phyloP scores from a whole-genome alignment of 768 basidiomycete genomes.

The Russula virescens region DNA sequence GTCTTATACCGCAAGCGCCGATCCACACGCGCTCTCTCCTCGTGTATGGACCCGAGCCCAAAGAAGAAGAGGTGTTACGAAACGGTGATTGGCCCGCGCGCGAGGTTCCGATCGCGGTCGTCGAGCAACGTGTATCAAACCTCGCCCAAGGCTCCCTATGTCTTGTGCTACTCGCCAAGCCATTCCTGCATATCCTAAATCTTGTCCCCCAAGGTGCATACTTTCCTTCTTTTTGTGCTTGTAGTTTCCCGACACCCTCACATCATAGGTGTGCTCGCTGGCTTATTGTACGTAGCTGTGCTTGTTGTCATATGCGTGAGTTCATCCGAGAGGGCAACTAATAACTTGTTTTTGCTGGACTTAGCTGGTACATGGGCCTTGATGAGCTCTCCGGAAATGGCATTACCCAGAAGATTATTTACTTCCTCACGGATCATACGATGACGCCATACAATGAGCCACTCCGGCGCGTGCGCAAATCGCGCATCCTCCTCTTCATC shows the following conservation, averaged over 20 bases:
- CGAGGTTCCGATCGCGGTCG: slow-evolving; percentile 65
- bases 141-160: slow-evolving; percentile 76
- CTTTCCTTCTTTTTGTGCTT: slow-evolving; percentile 31
- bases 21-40: slow-evolving; percentile 85
- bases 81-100: slow-evolving; percentile 26
- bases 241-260: not conserved
- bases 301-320: not conserved
- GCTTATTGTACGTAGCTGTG: slow-evolving; percentile 61
- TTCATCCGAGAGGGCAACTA: not conserved
- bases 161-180: slow-evolving; percentile 73
- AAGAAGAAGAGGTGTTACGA: slow-evolving; percentile 36
- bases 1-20: slow-evolving; percentile 81
- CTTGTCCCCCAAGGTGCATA: slow-evolving; percentile 57
- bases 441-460: slow-evolving; percentile 65
- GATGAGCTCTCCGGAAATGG: slow-evolving; percentile 77
- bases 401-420: slow-evolving; percentile 75
- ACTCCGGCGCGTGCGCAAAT: slow-evolving; percentile 65
- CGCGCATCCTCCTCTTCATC: slow-evolving; percentile 66
- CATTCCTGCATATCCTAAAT: slow-evolving; percentile 73
- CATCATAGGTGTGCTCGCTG: slow-evolving; percentile 65
- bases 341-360: not conserved
- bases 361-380: slow-evolving; percentile 87
- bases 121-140: slow-evolving; percentile 93
- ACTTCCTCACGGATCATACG: slow-evolving; percentile 65
- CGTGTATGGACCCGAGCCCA: slow-evolving; percentile 48